A percentile compares a stretch with the other conserved stretches of the same genome.
phyloP scores from a whole-genome alignment of 495 filamentous ascomycete genomes.

The Aspergillus campestris region DNA sequence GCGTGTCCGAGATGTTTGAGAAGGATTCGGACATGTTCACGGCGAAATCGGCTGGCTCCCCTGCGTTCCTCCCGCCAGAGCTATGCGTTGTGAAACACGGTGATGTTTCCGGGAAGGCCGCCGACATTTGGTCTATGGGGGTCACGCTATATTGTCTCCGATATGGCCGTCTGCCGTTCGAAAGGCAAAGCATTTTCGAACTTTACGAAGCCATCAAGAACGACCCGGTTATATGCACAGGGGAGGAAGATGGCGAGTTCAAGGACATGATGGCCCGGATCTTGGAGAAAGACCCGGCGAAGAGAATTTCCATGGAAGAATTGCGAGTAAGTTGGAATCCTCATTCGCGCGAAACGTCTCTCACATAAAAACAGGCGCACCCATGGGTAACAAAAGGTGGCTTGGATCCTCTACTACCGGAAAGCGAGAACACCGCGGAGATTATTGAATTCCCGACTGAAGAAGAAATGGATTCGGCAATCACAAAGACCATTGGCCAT shows the following conservation, averaged over 20 bases:
- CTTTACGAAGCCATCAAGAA: constrained; percentile 81
- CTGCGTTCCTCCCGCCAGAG: constrained; percentile 91
- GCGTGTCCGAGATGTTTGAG: constrained; percentile 96
- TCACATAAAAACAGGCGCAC: constrained; percentile 56
- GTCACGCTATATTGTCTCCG: constrained; percentile 88
- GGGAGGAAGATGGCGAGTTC: constrained; percentile 48
- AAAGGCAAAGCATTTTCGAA: constrained; percentile 66
- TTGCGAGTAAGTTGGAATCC: constrained; percentile 56
- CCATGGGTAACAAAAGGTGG: constrained; percentile 88
- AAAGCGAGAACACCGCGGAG: constrained; percentile 79
- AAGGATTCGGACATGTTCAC: constrained; percentile 85
- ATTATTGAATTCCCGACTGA: constrained; percentile 73
- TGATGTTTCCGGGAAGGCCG: constrained; percentile 77
- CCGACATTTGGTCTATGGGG: constrained; percentile 98
- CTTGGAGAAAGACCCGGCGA: constrained; percentile 67
- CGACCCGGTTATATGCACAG: constrained; percentile 42
- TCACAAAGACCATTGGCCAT: constrained; percentile 78
- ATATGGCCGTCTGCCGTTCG: constrained; percentile 83
- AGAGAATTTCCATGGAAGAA: constrained; percentile 71
- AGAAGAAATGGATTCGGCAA: constrained; percentile 82
- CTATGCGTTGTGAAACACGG: constrained; percentile 85
- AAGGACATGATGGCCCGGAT: constrained; percentile 58
- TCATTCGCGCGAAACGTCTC: constrained; percentile 1
- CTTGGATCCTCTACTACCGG: constrained; percentile 68
- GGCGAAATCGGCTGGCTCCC: constrained; percentile 88